Conservation (phyloP, 768 basidiomycete genomes). For the Agrocybe praecox region DNA sequence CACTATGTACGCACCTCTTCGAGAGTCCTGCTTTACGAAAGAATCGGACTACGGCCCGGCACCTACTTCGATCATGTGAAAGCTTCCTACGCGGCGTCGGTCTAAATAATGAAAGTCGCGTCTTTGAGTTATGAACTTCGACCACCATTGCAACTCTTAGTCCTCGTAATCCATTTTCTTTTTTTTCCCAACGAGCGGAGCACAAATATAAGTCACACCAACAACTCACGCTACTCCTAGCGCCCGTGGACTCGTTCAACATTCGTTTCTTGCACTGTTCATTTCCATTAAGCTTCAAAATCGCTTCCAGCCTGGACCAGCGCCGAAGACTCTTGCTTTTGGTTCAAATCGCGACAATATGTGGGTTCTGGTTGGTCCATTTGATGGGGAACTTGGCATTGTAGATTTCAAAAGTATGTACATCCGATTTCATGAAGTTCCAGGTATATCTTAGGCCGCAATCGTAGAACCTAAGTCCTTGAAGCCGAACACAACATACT, state of each 20-base stretch:
- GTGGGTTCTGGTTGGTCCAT: slow-evolving; percentile 20
- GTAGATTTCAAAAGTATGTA: slow-evolving; percentile 19
- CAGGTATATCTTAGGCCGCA: neutral
- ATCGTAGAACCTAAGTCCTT: slow-evolving; percentile 52
- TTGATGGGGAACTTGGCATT: slow-evolving; percentile 16
- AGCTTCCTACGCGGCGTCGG: neutral
- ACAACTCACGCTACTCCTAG: no score
- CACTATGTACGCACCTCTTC: no score
- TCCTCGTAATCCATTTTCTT: neutral
- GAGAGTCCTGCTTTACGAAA: no score
- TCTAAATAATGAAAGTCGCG: neutral
- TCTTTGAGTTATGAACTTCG: neutral
- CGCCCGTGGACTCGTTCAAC: no score
- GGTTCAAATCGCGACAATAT: neutral
- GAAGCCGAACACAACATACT: slow-evolving; percentile 57
- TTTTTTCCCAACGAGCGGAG: neutral
- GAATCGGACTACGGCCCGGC: neutral
- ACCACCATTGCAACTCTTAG: neutral
- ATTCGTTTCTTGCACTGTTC: no score
- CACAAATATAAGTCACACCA: no score
- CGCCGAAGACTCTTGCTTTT: no score
- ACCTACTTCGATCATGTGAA: neutral
- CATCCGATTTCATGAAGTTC: neutral
- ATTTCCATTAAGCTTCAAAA: no score
- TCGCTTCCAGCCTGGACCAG: no score